Evolutionary conservation across 768 basidiomycete species (phyloP), one percentile per base, ranked within the genome.

Genomic region (Amanita pallidorosea): DNA sequence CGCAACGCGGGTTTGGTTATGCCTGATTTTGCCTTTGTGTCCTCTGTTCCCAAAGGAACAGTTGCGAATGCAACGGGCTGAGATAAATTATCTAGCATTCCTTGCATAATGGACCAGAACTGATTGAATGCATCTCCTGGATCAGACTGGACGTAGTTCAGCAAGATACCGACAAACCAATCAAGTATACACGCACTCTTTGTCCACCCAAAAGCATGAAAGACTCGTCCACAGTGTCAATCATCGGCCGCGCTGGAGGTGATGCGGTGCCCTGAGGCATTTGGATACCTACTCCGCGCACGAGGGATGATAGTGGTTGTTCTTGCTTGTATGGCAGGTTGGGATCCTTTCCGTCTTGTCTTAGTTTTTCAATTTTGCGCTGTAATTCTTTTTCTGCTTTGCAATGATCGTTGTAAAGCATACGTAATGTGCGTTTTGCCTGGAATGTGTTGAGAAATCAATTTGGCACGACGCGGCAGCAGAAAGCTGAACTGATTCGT

Each of bases 41-140:
- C 72, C 7, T 67, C 64, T 41, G 69, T 66, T 38, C 76, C 77
- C 18, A 91, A 73, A 13, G 90, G 88, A 12, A 83, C 81, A 6
- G 85, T 88, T 4, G 88, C 80, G 60, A 92, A 92, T 13, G 89
- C 89, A 7, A 87, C 80, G 4, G 85, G 84, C 58, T 88, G 86
- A 4, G 86, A 84, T n/a, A 92, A 72, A 58, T 88, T 85, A 58
- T 91, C 87, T 42, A 91, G 65, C 79, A 89, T 83, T 36, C 82
- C 86, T 64, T 91, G 87, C 71, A 90, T 84, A 45, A 86, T 85
- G 57, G 77, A 81, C 89, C 89, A 92, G 60, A 91, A 92, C 57
- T 88, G 78, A 60, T 89, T 88, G 69, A 92, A 92, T 4, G 87
- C 82, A 59, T 92, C 89, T 4, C 84, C 80, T 2, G 88, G 83